Percentiles rank a stretch among this genome's conserved stretches.
These are phyloP conservation scores for Tetraselmis striata DNA, from an alignment of 139 green algal species.

Conservation along the genomic window DNA sequence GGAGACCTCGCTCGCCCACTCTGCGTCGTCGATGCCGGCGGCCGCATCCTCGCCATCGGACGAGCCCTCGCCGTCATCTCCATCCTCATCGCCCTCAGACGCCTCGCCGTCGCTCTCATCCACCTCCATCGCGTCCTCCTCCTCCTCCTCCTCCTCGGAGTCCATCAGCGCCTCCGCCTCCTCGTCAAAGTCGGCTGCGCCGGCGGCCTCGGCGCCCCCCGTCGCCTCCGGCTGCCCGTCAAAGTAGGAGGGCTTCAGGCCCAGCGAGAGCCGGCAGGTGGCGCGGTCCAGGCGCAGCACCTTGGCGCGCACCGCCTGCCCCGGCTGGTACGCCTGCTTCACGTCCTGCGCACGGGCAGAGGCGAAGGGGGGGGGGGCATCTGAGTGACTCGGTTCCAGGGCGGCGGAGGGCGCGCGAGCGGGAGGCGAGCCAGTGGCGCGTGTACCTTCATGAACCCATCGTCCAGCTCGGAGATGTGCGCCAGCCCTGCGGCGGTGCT, in stretches of 20 bases:
- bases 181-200: constrained; percentile 34
- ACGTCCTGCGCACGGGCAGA: constrained; percentile 16
- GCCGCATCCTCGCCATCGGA: neutral
- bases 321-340: constrained; percentile 7
- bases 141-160: constrained; percentile 21
- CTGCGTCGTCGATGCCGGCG: neutral
- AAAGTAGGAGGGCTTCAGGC: constrained; percentile 59
- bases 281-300: constrained; percentile 63
- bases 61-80: too few species aligned
- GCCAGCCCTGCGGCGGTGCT: constrained; percentile 51
- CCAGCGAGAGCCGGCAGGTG: constrained; percentile 50
- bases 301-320: constrained; percentile 55
- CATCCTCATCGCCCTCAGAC: too few species aligned
- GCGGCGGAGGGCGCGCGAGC: too few species aligned
- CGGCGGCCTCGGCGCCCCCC: neutral
- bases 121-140: constrained; percentile 14
- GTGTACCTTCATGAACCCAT: constrained; percentile 60
- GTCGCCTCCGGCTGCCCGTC: constrained; percentile 26
- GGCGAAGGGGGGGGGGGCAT: too few species aligned
- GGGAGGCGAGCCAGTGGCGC: too few species aligned
- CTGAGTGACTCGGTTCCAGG: too few species aligned
- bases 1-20: neutral
- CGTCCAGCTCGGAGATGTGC: constrained; percentile 73
- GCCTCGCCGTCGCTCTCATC: too few species aligned
- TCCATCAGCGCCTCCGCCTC: constrained; percentile 7